Evolutionary conservation across 306 rosid genomes (phyloP).

Genomic region (Dryas octopetala): DNA sequence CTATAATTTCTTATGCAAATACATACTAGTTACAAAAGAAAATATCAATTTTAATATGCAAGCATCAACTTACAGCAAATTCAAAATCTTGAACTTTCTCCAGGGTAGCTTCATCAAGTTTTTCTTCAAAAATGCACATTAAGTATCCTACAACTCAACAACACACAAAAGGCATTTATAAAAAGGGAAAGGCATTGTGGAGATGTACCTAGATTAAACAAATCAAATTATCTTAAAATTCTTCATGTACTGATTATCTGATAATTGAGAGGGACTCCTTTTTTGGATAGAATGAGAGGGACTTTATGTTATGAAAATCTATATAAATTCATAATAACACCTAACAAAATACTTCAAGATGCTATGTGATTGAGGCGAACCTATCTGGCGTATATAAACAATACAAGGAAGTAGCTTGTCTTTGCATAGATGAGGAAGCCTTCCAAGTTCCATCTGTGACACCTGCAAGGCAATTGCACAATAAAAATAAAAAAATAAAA

Average conservation of each 20-base stretch:
- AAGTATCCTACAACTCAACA: constrained; percentile 65
- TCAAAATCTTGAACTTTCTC: constrained; percentile 73
- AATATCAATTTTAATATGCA: constrained; percentile 12
- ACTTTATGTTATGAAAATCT: neutral
- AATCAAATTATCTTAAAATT: neutral
- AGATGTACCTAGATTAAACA: neutral
- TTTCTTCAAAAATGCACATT: constrained; percentile 83
- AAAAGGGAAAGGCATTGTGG: neutral
- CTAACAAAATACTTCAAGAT: constrained; percentile 11
- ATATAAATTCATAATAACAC: neutral
- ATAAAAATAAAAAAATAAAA: constrained; percentile 25
- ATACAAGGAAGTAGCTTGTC: constrained; percentile 64
- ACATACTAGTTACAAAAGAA: constrained; percentile 12
- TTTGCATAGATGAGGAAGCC: constrained; percentile 56
- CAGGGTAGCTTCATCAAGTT: constrained; percentile 61
- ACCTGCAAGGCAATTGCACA: constrained; percentile 52
- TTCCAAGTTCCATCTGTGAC: constrained; percentile 66
- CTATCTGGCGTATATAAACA: constrained; percentile 88
- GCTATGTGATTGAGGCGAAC: constrained; percentile 39
- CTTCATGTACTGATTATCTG: neutral
- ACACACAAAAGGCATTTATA: constrained; percentile 8
- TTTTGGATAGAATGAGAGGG: neutral
- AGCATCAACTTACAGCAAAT: constrained; percentile 61
- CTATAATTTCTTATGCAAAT: constrained; percentile 25
- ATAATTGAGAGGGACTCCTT: neutral